Percentiles rank a stretch among this genome's conserved stretches.
Conservation (phyloP, 106 monocot species). For the Allium sativum region DNA sequence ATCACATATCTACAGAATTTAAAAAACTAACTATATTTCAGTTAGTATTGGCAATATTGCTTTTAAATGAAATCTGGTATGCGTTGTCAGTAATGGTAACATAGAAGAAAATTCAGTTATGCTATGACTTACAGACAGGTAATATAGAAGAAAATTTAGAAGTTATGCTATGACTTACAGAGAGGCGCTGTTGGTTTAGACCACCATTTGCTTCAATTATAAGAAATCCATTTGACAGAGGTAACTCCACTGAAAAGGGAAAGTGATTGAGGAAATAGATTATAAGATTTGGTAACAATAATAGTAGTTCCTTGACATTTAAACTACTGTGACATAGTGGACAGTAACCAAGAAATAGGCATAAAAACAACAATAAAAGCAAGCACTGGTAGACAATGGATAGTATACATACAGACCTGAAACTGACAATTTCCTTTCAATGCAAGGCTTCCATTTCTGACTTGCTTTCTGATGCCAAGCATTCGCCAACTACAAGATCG, state of each 20-base stretch:
- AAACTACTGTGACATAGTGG: too few relatives aligned
- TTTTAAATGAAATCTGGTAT: too few relatives aligned
- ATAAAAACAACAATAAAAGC: too few relatives aligned
- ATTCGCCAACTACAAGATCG: conserved; percentile 62
- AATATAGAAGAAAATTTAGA: background rate
- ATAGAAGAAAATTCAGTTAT: too few relatives aligned
- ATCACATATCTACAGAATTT: conserved; percentile 94
- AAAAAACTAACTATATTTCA: too few relatives aligned
- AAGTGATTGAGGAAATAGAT: background rate
- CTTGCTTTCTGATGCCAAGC: conserved; percentile 62
- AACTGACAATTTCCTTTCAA: conserved; percentile 32
- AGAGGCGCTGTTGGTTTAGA: conserved; percentile 90
- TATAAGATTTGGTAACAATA: too few relatives aligned
- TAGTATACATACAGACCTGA: conserved; percentile 62
- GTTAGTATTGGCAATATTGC: too few relatives aligned
- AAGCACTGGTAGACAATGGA: too few relatives aligned
- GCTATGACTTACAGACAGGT: too few relatives aligned
- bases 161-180: conserved; percentile 34
- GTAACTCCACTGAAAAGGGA: conserved; percentile 30
- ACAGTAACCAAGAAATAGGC: too few relatives aligned
- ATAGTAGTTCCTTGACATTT: too few relatives aligned
- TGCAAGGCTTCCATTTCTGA: conserved; percentile 70
- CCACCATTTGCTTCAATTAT: conserved; percentile 99
- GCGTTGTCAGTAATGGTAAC: too few relatives aligned
- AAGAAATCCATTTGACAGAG: conserved; percentile 81